Evolutionary conservation across 2,329 filamentous ascomycete species (phyloP).

Genomic region (Fusarium tanahbumbuense): DNA sequence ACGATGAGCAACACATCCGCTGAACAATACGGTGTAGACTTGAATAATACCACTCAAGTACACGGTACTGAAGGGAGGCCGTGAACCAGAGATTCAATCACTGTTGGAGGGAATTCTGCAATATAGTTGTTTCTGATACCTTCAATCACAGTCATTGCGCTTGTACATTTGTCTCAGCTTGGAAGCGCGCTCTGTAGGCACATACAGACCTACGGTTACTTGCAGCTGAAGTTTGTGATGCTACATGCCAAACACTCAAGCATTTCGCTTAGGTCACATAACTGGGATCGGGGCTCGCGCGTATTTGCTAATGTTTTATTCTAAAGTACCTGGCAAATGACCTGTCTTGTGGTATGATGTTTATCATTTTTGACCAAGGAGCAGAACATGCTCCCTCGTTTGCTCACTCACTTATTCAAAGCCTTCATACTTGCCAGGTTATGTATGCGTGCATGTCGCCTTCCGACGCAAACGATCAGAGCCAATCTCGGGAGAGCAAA

Average conservation of each 20-base stretch:
- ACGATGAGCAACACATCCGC: slow-evolving; percentile 7
- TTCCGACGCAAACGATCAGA: slow-evolving; percentile 20
- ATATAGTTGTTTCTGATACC: slow-evolving; percentile 2
- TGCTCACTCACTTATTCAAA: slow-evolving; percentile 13
- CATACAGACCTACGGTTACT: slow-evolving; percentile 29
- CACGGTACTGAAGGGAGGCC: not conserved
- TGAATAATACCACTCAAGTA: slow-evolving; percentile 2
- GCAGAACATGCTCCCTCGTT: slow-evolving; percentile 12
- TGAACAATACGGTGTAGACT: not conserved
- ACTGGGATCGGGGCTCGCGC: not conserved
- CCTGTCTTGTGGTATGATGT: slow-evolving; percentile 10
- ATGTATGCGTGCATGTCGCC: slow-evolving; percentile 14
- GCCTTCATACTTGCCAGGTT: not conserved
- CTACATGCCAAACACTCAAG: slow-evolving; percentile 17
- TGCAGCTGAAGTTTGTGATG: slow-evolving; percentile 37
- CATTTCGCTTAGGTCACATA: slow-evolving; percentile 2
- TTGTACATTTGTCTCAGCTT: slow-evolving; percentile 13
- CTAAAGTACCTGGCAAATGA: slow-evolving; percentile 14
- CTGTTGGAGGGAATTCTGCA: not conserved
- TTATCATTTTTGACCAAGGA: slow-evolving; percentile 16
- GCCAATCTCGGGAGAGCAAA: slow-evolving; percentile 20
- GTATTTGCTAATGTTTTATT: slow-evolving; percentile 21
- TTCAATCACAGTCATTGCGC: not conserved
- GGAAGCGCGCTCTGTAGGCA: slow-evolving; percentile 6
- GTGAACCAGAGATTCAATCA: not conserved